Base-by-base conservation (phyloP, 345 rosid genomes). In the Rhizophora mangle region DNA sequence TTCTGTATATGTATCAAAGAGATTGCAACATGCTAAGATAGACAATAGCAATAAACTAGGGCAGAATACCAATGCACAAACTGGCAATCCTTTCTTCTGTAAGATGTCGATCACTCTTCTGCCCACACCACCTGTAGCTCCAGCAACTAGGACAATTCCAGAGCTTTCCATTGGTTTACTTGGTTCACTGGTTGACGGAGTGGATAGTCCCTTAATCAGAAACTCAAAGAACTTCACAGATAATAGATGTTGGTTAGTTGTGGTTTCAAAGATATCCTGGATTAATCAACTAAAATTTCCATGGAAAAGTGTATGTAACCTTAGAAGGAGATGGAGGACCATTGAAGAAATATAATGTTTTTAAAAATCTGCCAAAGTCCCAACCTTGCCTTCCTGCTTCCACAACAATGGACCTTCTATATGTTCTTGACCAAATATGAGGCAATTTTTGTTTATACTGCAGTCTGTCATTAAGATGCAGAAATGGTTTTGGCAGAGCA, bases 61-160 rank as follows among this genome's bases (percentile, higher is more conserved):
- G 66, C 16, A 30, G 55, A 21, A 29, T 88, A 91, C 98, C 96
- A 94, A 67, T 46, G 79, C 90, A 79, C 88, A 85, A 57, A 91
- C 89, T 18, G 86, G 89, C 74, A 85, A 71, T 10, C 97, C 96
- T 81, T 84, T 91, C 26, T 79, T 72, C 76, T 76, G 80, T 70
- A 94, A 81, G 53, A 87, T 69, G 67, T 87, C 82, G 61, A 94
- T 96, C 7, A 88, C 90, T 55, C 97, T 85, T 79, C 86, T 89
- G 68, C 98, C 98, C 18, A 94, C 97, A 71, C 98, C 97, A 64
- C 98, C 97, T 1, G 98, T 94, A 80, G 96, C 96, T 67, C 98
- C 98, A 76, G 87, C 86, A 18, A 94, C 97, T 63, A 94, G 88
- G 60, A 88, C 80, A 37, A 84, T 74, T 34, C 83, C 90, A 26